Base-by-base conservation (phyloP, 2,329 filamentous ascomycete species). In the Alternaria panax region DNA sequence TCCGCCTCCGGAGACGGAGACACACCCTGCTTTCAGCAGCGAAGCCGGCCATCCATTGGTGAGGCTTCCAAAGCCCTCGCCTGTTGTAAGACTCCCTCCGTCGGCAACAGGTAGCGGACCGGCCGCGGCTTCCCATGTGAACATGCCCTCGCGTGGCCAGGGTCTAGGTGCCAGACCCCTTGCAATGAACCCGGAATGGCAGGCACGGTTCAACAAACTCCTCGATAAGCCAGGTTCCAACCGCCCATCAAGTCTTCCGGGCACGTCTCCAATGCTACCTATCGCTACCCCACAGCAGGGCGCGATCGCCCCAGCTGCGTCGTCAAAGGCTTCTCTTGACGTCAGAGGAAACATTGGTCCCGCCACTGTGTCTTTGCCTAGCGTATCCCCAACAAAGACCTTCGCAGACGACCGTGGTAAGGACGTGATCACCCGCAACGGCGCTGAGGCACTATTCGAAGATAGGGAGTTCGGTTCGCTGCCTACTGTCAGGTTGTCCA, bases 1-100 rank as follows among this genome's bases (percentile, higher is more conserved):
- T 9, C 76, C 90, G 16, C 90, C 90, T 0, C 91, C 91, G 4
- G 91, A 92, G 46, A 90, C 90, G 77, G 84, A 86, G 62, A 88
- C 85, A 9, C 91, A 93, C 69, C 91, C 91, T 6, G 91, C 85
- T 2, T 92, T 91, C 65, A 87, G 89, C 66, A 89, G 90, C 28
- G 86, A 92, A 68, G 81, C 80, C 1, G 79, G 80, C 32, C 87
- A 85, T 59, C 91, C 91, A 4, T 85, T 89, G 57, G 90, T 93
- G 7, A 88, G 86, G 34, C 80, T 93, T 8, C 91, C 91, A 0
- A 86, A 82, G 36, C 87, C 88, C 7, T 85, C 89, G 54, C 92
- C 92, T 30, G 86, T 92, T 25, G 93, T 98, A 12, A 92, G 90
- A 73, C 84, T 98, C 4, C 93, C 92, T 3, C 92, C 91, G 7